A percentile compares a stretch with the other conserved stretches of the same genome.
Conservation (phyloP, 768 basidiomycete species). For the Clitopilus hobsonii region DNA sequence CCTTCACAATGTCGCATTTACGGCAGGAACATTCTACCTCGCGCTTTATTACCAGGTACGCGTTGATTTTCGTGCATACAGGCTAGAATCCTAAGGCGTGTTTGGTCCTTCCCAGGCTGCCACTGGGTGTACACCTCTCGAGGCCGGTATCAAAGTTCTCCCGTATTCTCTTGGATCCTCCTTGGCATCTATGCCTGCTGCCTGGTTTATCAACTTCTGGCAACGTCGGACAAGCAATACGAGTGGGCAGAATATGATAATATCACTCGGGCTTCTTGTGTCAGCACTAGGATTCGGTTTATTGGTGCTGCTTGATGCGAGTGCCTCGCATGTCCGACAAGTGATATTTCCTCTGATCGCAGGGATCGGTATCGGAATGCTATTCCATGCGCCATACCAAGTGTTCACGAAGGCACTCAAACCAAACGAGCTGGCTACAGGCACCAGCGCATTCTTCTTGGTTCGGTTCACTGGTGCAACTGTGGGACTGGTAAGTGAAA, state of each 20-base stretch:
- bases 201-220: slow-evolving; percentile 75
- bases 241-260: slow-evolving; percentile 61
- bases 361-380: slow-evolving; percentile 76
- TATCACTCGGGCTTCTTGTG: slow-evolving; percentile 58
- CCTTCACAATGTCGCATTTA: slow-evolving; percentile 81
- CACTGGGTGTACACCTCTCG: slow-evolving; percentile 62
- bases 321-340: slow-evolving; percentile 41
- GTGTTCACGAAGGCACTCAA: slow-evolving; percentile 66
- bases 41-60: slow-evolving; percentile 78
- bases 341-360: slow-evolving; percentile 61
- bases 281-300: slow-evolving; percentile 78
- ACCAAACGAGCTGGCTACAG: slow-evolving; percentile 64
- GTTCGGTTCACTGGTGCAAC: slow-evolving; percentile 86
- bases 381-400: slow-evolving; percentile 85
- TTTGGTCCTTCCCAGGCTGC: slow-evolving; percentile 45
- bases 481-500: slow-evolving; percentile 60
- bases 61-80: slow-evolving; percentile 9
- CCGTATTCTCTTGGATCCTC: slow-evolving; percentile 86
- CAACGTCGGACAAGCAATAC: slow-evolving; percentile 54
- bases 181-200: slow-evolving; percentile 77
- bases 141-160: slow-evolving; percentile 70
- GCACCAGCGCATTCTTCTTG: slow-evolving; percentile 84
- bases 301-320: slow-evolving; percentile 56
- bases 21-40: slow-evolving; percentile 82
- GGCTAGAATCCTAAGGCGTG: slow-evolving; percentile 5